Evolutionary conservation across 1,139 yeast species (phyloP), one percentile per base, ranked within the genome.

Genomic region (Suhomyces taliae): DNA sequence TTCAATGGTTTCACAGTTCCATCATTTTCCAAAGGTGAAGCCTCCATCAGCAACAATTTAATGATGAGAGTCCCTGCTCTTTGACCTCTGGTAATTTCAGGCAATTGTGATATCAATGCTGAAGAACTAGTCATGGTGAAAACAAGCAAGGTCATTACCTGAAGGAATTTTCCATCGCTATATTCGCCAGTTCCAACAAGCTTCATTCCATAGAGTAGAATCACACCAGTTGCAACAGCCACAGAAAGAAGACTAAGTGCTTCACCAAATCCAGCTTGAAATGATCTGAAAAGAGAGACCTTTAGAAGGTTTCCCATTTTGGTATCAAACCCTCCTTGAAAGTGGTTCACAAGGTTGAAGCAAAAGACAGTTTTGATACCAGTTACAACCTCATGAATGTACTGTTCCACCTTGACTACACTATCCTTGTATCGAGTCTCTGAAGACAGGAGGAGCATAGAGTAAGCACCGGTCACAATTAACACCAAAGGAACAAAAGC

Each of bases 41-140:
- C 60, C 4, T 58, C 51, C 37, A 71, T 53, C 6, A 69, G 66
- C 34, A 83, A 54, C 1, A 87, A 63, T 33, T 72, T 69, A 43
- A 76, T 67, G 3, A 85, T 65, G 54, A 79, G 75, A 4, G 81
- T 77, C 0, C 85, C 89, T 8, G 87, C 88, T 56, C 90, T 70
- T 61, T 84, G 83, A 1, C 95, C 97, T 50, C 90, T 78, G 19
- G 87, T 78, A 10, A 90, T 77, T 51, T 85, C 88, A 0, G 98
- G 96, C 26, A 91, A 68, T 48, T 84, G 82, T 26, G 76, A 67
- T 41, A 90, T 66, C 31, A 88, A 61, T 15, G 76, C 70, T 2
- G 84, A 78, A 12, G 93, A 81, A 15, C 83, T 80, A 40, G 83
- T 74, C 40, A 90, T 71, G 0, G 97, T 84, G 61, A 93, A 88